Conservation (phyloP, 768 basidiomycete genomes). For the Leccinum ochraceum region DNA sequence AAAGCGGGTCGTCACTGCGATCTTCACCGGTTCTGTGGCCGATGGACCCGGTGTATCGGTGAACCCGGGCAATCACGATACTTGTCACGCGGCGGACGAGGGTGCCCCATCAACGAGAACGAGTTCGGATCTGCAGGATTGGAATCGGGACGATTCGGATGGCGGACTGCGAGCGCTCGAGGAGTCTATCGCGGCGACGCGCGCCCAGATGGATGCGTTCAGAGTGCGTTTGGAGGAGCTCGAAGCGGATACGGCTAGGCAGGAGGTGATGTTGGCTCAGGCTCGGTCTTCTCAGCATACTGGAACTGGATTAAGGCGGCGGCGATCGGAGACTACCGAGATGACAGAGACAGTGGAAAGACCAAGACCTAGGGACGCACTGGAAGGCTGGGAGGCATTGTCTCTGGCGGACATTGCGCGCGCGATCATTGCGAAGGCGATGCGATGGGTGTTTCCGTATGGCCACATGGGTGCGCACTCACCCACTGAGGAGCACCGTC, state of each 20-base stretch:
- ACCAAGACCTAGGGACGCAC: background rate
- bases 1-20: slow-evolving; percentile 31
- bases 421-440: slow-evolving; percentile 16
- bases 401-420: slow-evolving; percentile 14
- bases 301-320: slow-evolving; percentile 1
- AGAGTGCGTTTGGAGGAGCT: slow-evolving; percentile 29
- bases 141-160: slow-evolving; percentile 7
- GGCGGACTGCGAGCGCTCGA: slow-evolving; percentile 21
- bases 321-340: background rate
- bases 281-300: background rate
- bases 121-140: background rate
- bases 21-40: slow-evolving; percentile 25
- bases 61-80: background rate
- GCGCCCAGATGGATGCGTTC: slow-evolving; percentile 26
- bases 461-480: slow-evolving; percentile 2
- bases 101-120: background rate
- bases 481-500: background rate
- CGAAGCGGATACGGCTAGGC: slow-evolving; percentile 23
- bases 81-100: background rate
- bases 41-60: background rate
- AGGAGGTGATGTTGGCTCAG: slow-evolving; percentile 10
- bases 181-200: slow-evolving; percentile 27
- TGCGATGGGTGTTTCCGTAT: slow-evolving; percentile 29
- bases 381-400: slow-evolving; percentile 6
- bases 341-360: background rate